Evolutionary conservation across 352 stramenopile genomes (phyloP), one percentile per base, ranked within the genome.

Genomic region (Phytophthora hybrid): DNA sequence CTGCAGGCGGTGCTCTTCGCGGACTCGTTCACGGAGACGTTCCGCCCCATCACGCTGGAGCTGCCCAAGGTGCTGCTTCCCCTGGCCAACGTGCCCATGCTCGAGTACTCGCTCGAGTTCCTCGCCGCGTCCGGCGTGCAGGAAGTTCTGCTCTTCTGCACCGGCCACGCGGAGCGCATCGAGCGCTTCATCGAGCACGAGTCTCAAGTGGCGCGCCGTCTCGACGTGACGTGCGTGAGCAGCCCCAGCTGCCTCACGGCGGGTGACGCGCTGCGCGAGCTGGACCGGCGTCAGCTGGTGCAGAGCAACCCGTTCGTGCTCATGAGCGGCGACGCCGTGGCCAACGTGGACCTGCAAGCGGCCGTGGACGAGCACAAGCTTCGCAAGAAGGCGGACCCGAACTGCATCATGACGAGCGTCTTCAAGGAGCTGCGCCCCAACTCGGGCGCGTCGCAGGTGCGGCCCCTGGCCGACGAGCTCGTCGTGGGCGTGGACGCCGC

Each of bases 81-180:
- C 14, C 83, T 99, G 32, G 97, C 97, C 57, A 99, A 99, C 84
- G 92, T 99, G 14, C 90, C 97, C 0, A 94, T 99, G 81, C 84
- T 99, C 64, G 96, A 99, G 79, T 99, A 99, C 80, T 92, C 96
- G 55, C 89, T 99, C 49, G 97, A 99, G 81, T 99, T 99, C 71
- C 86, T 99, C 13, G 93, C 90, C 23, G 88, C 90, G 16, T 91
- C 94, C 19, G 97, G 96, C 67, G 96, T 99, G 3, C 81, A 98
- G 52, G 96, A 99, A 77, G 88, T 99, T 6, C 91, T 99, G 72
- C 82, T 99, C 18, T 97, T 99, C 59, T 99, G 84, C 79, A 95
- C 93, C 10, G 79, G 74, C 67, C 88, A 98, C 63, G 79, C 87
- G 0, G 94, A 98, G 31, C 66, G 87, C 59, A 77, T 99, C 2